A percentile compares a stretch with the other conserved stretches of the same genome.
Conservation (phyloP, 257 asterid genomes). For the Solanum sejunctum region DNA sequence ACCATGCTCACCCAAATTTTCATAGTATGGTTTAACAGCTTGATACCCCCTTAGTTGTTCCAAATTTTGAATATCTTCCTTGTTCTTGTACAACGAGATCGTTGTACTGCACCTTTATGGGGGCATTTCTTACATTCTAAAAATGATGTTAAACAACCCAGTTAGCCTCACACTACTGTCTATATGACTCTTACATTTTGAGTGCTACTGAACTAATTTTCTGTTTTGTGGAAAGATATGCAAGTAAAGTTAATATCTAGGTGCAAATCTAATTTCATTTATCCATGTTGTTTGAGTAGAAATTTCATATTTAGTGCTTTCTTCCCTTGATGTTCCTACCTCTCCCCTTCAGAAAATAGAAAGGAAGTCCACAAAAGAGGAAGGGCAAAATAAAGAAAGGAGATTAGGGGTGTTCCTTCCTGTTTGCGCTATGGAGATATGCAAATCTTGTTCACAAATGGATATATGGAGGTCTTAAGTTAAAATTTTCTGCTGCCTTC, state of each 20-base stretch:
- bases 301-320: neutral
- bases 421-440: neutral
- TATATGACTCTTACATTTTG: neutral
- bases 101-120: neutral
- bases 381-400: neutral
- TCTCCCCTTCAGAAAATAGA: neutral
- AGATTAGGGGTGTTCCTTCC: neutral
- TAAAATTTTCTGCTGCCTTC: neutral
- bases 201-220: neutral
- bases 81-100: neutral
- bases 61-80: neutral
- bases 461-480: neutral
- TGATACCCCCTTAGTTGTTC: neutral
- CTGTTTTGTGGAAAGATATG: neutral
- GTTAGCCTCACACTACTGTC: neutral
- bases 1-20: neutral
- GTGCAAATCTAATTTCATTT: neutral
- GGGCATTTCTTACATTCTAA: neutral
- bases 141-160: neutral
- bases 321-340: neutral
- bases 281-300: neutral
- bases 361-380: neutral
- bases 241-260: neutral
- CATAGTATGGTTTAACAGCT: neutral
- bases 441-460: neutral